These are phyloP conservation scores for Mikania micrantha DNA, from an alignment of 129 eudicot genomes.

Conservation along the genomic window DNA sequence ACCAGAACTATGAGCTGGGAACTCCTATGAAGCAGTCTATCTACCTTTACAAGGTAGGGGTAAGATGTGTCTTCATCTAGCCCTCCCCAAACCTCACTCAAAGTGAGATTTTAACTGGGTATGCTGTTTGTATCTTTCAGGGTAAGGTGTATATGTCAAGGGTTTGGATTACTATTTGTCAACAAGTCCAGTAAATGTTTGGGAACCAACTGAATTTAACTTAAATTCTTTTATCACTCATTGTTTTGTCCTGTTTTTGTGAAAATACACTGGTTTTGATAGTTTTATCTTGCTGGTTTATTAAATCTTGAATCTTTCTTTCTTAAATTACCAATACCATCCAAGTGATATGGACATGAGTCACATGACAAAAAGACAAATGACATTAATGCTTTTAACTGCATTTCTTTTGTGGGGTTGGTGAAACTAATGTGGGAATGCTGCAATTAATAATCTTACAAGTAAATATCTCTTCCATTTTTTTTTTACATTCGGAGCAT, in stretches of 20 bases:
- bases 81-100: no score
- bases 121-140: no score
- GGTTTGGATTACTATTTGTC: neutral
- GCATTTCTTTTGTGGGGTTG: neutral
- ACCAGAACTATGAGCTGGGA: no score
- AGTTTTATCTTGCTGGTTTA: neutral
- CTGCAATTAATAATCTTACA: neutral
- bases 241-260: conserved; percentile 26
- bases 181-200: conserved; percentile 21
- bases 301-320: conserved; percentile 22
- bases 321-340: conserved; percentile 18
- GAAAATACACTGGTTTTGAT: conserved; percentile 22
- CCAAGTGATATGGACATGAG: conserved; percentile 17
- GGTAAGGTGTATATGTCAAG: no score
- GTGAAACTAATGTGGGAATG: conserved; percentile 4
- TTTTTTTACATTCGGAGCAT: no score
- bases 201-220: conserved; percentile 23
- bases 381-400: neutral
- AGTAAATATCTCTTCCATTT: no score
- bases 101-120: no score
- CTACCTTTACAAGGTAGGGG: no score
- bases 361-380: conserved; percentile 5
- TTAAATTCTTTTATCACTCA: conserved; percentile 9
- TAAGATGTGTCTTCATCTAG: no score
- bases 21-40: no score